These are phyloP conservation scores for Mycena polygramma DNA, from an alignment of 768 basidiomycete species.

Conservation along the genomic window DNA sequence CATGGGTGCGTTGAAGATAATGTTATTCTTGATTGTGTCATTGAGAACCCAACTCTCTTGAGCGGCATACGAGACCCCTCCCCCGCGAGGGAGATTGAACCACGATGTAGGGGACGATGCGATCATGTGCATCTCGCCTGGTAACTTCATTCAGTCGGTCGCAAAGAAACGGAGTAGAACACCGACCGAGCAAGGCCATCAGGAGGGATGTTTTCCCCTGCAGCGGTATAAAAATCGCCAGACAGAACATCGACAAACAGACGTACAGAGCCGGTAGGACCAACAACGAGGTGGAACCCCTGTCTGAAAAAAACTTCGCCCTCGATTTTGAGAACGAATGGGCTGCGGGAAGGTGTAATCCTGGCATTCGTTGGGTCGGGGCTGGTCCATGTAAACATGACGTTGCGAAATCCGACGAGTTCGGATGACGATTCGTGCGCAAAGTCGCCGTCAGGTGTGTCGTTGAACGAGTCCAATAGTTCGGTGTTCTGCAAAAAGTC, in stretches of 20 bases:
- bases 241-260: background rate
- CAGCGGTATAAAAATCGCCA: background rate
- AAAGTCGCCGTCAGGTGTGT: too few species aligned
- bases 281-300: conserved; percentile 70
- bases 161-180: background rate
- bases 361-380: conserved; percentile 39
- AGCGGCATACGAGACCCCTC: conserved; percentile 83
- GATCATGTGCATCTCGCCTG: conserved; percentile 77
- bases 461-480: conserved; percentile 57
- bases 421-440: conserved; percentile 48
- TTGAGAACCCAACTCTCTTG: conserved; percentile 91
- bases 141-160: too few species aligned
- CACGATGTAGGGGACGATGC: conserved; percentile 65
- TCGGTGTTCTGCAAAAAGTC: conserved; percentile 63
- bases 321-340: conserved; percentile 63
- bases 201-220: conserved; percentile 73
- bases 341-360: conserved; percentile 56
- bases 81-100: conserved; percentile 75
- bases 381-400: conserved; percentile 69
- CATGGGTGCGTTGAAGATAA: conserved; percentile 82
- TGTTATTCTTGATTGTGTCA: conserved; percentile 85
- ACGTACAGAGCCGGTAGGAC: conserved; percentile 62
- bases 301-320: conserved; percentile 69
- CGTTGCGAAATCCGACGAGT: conserved; percentile 57
- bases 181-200: conserved; percentile 70